Conservation (phyloP, 2,329 filamentous ascomycete species). For the Trichoderma sp. region DNA sequence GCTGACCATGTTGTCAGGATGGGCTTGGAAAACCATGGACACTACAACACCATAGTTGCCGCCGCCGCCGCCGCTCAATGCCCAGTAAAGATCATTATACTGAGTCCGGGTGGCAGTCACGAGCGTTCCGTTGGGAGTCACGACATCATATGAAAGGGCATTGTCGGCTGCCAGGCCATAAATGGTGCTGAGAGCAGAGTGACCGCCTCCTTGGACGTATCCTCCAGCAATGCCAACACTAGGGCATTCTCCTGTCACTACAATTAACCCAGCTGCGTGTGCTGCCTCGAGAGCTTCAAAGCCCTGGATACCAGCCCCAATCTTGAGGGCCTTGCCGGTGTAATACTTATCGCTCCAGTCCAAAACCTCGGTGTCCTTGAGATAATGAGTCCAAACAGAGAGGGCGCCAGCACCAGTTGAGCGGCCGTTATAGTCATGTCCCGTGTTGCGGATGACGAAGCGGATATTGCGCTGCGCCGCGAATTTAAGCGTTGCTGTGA, state of each 20-base stretch:
- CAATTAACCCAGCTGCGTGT: slow-evolving; percentile 42
- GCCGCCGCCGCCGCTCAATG: slow-evolving; percentile 54
- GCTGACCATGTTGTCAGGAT: slow-evolving; percentile 30
- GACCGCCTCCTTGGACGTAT: slow-evolving; percentile 59
- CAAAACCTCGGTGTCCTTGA: slow-evolving; percentile 42
- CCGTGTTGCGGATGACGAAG: slow-evolving; percentile 51
- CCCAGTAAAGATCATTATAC: slow-evolving; percentile 58
- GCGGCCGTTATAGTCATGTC: slow-evolving; percentile 52
- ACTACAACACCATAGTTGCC: slow-evolving; percentile 43
- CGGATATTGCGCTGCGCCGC: slow-evolving; percentile 42
- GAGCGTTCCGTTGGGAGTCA: slow-evolving; percentile 48
- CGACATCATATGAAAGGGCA: slow-evolving; percentile 51
- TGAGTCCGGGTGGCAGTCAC: slow-evolving; percentile 42
- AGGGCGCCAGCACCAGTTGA: slow-evolving; percentile 52
- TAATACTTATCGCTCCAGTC: slow-evolving; percentile 44
- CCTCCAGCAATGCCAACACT: slow-evolving; percentile 61
- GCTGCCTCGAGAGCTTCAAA: slow-evolving; percentile 47
- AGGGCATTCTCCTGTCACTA: slow-evolving; percentile 54
- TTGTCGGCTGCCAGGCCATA: slow-evolving; percentile 60
- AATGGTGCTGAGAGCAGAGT: slow-evolving; percentile 47
- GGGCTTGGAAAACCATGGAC: slow-evolving; percentile 37
- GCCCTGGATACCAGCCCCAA: slow-evolving; percentile 54
- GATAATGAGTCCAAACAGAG: slow-evolving; percentile 41
- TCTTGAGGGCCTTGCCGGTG: slow-evolving; percentile 48
- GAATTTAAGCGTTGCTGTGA: slow-evolving; percentile 34